Conservation (phyloP, 495 filamentous ascomycete species). For the Parathielavia appendiculata region DNA sequence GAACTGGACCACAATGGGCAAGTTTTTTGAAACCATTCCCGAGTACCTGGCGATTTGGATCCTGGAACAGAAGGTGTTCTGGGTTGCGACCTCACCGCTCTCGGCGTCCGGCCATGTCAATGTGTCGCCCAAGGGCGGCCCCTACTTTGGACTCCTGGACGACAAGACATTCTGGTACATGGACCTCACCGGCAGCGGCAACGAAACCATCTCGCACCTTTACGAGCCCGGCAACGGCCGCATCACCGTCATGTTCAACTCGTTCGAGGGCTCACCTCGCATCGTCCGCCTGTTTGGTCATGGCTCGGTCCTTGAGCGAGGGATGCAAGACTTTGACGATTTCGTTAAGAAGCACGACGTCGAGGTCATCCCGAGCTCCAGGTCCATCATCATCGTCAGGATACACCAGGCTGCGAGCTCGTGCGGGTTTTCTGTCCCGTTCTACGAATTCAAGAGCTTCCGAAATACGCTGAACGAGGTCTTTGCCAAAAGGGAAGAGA, state of each 20-base stretch:
- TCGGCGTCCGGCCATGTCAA: slow-evolving; percentile 54
- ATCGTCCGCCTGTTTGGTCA: slow-evolving; percentile 68
- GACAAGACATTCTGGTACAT: slow-evolving; percentile 61
- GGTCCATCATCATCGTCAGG: slow-evolving; percentile 60
- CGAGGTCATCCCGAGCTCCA: slow-evolving; percentile 42
- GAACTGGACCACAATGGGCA: slow-evolving; percentile 50
- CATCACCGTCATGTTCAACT: slow-evolving; percentile 66
- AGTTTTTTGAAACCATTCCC: slow-evolving; percentile 58
- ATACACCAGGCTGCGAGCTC: slow-evolving; percentile 57
- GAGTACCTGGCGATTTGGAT: slow-evolving; percentile 53
- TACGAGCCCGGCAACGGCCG: slow-evolving; percentile 64
- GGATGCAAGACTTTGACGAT: slow-evolving; percentile 41
- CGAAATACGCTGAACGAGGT: slow-evolving; percentile 45
- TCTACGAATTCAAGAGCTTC: slow-evolving; percentile 47
- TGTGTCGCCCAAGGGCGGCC: slow-evolving; percentile 64
- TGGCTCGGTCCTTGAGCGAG: slow-evolving; percentile 59
- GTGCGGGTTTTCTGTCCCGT: slow-evolving; percentile 52
- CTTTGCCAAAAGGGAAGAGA: slow-evolving; percentile 42
- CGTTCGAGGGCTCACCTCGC: slow-evolving; percentile 57
- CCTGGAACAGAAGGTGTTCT: slow-evolving; percentile 60
- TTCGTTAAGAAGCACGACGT: slow-evolving; percentile 45
- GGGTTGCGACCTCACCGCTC: slow-evolving; percentile 61
- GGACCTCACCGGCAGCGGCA: slow-evolving; percentile 65
- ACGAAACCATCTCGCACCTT: slow-evolving; percentile 66
- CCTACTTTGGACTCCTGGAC: slow-evolving; percentile 56